Evolutionary conservation across 768 basidiomycete species (phyloP), one percentile per base, ranked within the genome.

Genomic region (Termitomyces heimii): DNA sequence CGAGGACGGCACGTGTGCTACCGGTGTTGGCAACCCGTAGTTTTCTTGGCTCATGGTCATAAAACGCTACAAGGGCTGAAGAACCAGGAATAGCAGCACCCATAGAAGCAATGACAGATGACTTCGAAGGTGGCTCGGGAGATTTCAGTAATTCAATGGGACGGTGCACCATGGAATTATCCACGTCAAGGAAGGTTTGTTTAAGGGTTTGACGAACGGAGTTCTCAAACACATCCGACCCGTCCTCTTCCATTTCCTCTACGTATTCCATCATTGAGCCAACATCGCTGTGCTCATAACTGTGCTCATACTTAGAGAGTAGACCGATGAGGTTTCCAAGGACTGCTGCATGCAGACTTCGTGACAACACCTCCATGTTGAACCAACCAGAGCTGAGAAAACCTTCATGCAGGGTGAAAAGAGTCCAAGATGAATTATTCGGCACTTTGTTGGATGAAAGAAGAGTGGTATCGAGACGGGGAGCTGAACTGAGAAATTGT

Each of bases 321-420:
- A 60, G 18, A 20, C n/a, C 18, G 9, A 53, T 9, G 18, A 60
- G 55, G 34, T 51, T 46, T n/a, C 42, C 26, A 4, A 44, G 8
- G 12, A 60, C 53, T 22, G 56, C 40, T 28, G 68, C 60, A 32
- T 74, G 63, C 28, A 70, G 67, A 34, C 65, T 56, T n/a, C 62
- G 44, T n/a, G 73, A 65, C 61, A 67, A 66, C 8, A 60, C 53
- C 49, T 8, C 9, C 22, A 67, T 32, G 72, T 75, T 50, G 68
- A 64, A 54, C 63, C 47, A 50, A 9, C 31, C 40, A 63, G 32
- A 72, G 70, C 42, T 7, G 22, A 60, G 67, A 52, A 70, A 69
- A 13, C 73, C 74, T 55, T 76, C 72, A 49, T 67, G 66, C 22
- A 75, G 57, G 3, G 68, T 67, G 46, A 75, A 72, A 20, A 76